Base-by-base conservation (phyloP, 2,329 filamentous ascomycete genomes). In the Didymella arachidicola region DNA sequence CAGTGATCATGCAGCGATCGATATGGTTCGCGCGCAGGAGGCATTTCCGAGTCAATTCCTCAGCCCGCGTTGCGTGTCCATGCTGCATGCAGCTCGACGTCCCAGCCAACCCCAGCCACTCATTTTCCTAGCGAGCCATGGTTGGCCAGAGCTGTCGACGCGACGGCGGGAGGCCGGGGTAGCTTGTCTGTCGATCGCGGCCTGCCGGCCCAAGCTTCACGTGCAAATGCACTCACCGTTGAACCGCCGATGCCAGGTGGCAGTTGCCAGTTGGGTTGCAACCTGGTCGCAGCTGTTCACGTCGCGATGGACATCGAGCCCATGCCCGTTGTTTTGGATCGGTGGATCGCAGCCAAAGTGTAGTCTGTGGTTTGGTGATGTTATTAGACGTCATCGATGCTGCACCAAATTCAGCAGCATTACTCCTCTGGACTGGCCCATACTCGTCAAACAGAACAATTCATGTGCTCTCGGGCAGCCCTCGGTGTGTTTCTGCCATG, bases 51-150 rank as follows among this genome's bases (percentile, higher is more conserved):
- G 25, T 44, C 50, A 45, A 36, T 43, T 38, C 38, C 61, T 72
- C 73, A 75, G 72, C 67, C 64, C 62, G 64, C 65, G 66, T 59
- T 45, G 61, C 51, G 47, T 58, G 39, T 63, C 63, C 64, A 61
- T 54, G 55, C 56, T 63, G 63, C 64, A 61, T 54, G 55, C 56
- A 54, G 55, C 56, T 51, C 22, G 16, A 49, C 14, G 10, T 49
- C 29, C 53, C 45, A 44, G 39, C 53, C 53, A 54, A 60, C 52
- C 61, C 71, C 72, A 73, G 65, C 71, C 72, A 63, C 59, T 65
- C 47, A 34, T 48, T 62, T 71, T 70, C 59, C 7, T 46, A 14
- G 45, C 56, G 36, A 50, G 44, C 30, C n/a, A 18, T 48, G 51
- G 42, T 53, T 58, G 56, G 56, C 16, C 39, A 41, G 29, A 53